Base-by-base conservation (phyloP, 2,329 filamentous ascomycete species). In the Alternaria consortialis region DNA sequence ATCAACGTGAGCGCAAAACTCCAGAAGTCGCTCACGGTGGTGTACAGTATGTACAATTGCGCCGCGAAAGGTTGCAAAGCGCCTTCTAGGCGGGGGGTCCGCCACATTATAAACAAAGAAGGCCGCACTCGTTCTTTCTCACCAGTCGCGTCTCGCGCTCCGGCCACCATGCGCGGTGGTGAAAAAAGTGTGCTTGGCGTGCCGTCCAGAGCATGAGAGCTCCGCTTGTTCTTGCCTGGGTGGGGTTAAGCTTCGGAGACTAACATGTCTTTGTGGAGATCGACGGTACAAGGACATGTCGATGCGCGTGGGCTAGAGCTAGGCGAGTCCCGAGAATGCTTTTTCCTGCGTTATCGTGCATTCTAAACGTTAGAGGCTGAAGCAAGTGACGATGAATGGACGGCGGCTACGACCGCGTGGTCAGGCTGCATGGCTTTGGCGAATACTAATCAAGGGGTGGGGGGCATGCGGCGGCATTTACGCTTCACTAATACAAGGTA, bases 1-100 rank as follows among this genome's bases (percentile, higher is more conserved):
- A 44, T 60, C 58, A 69, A 67, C 71, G 74, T 69, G 75, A 77
- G 74, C 77, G 77, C 77, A 79, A 79, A 79, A 78, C 77, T 78
- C 77, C 76, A 67, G 42, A 79, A 79, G 77, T 79, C 77, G 77
- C 77, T 73, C 75, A 76, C 76, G 71, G 67, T 60, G 44, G 39
- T 47, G 40, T 64, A 61, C 47, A 60, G 32, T 46, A 11, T 17
- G 34, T 39, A 32, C 40, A 57, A 58, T 47, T 42, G 62, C 59
- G 34, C 50, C 42, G 67, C 27, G 44, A 43, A 37, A 47, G 59
- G 42, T 25, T 44, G 32, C 43, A 48, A 52, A 61, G 27, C 50
- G 48, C 13, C 36, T 27, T 40, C n/a, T 9, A 37, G 52, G 46
- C 27, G 60, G 64, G 61, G 61, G 67, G 66, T 29, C 62, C 56